Evolutionary conservation across 441 rosid species (phyloP).

Genomic region (Capsella rubella): DNA sequence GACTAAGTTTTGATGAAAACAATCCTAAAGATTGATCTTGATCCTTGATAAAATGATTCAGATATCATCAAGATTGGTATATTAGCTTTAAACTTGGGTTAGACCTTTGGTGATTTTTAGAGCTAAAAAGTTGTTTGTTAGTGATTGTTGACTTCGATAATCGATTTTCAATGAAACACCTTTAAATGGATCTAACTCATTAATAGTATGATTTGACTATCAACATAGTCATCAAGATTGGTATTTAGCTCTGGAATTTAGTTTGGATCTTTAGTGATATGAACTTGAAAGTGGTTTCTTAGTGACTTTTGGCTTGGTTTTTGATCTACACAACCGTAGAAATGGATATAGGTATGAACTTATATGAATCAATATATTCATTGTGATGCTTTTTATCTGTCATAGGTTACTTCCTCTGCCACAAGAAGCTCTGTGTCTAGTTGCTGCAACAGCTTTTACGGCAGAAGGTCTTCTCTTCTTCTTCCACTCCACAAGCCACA

Average conservation of each 20-base stretch:
- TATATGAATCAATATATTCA: not conserved
- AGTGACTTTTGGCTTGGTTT: not conserved
- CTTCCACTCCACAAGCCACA: conserved; percentile 95
- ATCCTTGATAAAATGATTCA: not conserved
- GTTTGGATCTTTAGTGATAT: not conserved
- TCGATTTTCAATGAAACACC: not conserved
- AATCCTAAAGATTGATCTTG: not conserved
- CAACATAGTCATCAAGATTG: not conserved
- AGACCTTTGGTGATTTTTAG: not conserved
- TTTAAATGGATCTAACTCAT: not conserved
- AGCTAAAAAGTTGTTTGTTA: conserved; percentile 6
- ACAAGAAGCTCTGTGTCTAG: conserved; percentile 76
- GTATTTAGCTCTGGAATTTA: not conserved
- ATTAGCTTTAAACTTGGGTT: not conserved
- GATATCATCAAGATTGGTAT: conserved; percentile 1
- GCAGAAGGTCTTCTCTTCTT: conserved; percentile 87
- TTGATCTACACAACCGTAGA: not conserved
- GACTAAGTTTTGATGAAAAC: not conserved
- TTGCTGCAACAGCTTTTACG: conserved; percentile 81
- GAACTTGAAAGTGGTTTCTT: conserved; percentile 8
- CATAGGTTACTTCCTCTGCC: conserved; percentile 79
- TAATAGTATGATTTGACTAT: not conserved
- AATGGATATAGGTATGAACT: not conserved
- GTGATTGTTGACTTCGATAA: conserved; percentile 4
- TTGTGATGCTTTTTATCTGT: not conserved